Conservation (phyloP, 202 grass and related monocot genomes). For the Bolboschoenoplectus hybrid region DNA sequence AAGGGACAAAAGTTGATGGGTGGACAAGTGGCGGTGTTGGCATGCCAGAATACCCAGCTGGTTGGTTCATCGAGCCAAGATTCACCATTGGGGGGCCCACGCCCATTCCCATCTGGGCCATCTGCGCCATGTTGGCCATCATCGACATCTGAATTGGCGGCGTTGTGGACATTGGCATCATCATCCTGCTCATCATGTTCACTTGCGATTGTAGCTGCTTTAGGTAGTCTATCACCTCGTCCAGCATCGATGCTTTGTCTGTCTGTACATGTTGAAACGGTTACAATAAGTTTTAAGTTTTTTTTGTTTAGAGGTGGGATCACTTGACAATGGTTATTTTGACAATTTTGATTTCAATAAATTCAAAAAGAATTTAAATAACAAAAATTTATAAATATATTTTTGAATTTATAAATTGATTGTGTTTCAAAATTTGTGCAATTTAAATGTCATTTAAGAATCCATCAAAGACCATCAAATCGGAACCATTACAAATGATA, state of each 20-base stretch:
- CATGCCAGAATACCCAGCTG: slow-evolving; percentile 48
- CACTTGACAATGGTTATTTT: too few relatives aligned
- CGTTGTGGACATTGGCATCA: slow-evolving; percentile 68
- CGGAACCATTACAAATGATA: too few relatives aligned
- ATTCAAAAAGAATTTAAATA: too few relatives aligned
- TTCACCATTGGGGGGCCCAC: slow-evolving; percentile 65
- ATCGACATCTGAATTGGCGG: slow-evolving; percentile 73
- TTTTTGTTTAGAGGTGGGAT: background rate
- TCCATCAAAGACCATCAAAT: too few relatives aligned
- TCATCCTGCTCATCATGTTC: slow-evolving; percentile 83
- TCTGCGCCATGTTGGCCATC: slow-evolving; percentile 71
- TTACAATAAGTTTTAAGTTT: background rate
- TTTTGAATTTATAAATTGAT: too few relatives aligned
- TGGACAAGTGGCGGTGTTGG: slow-evolving; percentile 48
- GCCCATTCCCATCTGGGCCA: slow-evolving; percentile 61
- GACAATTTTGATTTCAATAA: too few relatives aligned
- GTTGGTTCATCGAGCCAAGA: slow-evolving; percentile 43
- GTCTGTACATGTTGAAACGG: slow-evolving; percentile 43
- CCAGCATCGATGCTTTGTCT: slow-evolving; percentile 94
- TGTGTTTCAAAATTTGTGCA: too few relatives aligned
- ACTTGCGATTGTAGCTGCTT: slow-evolving; percentile 82
- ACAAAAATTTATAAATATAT: too few relatives aligned
- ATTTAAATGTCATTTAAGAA: too few relatives aligned
- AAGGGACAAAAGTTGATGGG: slow-evolving; percentile 42
- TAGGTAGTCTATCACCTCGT: slow-evolving; percentile 90